Conservation (phyloP, 2,329 filamentous ascomycete genomes). For the Claviceps arundinis region DNA sequence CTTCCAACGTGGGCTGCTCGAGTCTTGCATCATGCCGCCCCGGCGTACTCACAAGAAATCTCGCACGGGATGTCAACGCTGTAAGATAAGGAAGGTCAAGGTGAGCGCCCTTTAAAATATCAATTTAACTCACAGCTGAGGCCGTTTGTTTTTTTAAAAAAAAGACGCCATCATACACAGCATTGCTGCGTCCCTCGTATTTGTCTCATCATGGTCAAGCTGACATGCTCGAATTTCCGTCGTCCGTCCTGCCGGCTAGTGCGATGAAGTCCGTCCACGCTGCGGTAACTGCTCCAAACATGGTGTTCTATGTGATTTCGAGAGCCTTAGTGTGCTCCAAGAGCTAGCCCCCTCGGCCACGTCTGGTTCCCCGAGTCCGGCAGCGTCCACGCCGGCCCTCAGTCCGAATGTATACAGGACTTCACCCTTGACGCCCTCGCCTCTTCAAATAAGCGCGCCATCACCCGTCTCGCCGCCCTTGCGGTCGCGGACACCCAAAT, state of each 20-base stretch:
- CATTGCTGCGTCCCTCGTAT: neutral
- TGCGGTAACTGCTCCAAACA: slow-evolving; percentile 57
- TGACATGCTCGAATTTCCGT: neutral
- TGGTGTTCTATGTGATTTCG: slow-evolving; percentile 53
- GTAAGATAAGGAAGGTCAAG: slow-evolving; percentile 59
- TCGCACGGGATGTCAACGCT: slow-evolving; percentile 50
- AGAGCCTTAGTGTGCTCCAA: slow-evolving; percentile 34
- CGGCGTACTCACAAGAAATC: slow-evolving; percentile 59
- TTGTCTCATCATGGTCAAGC: neutral
- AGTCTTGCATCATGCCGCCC: slow-evolving; percentile 39
- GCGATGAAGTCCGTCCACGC: slow-evolving; percentile 51
- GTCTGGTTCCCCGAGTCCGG: neutral
- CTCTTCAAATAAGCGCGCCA: slow-evolving; percentile 21
- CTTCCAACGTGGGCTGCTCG: slow-evolving; percentile 13
- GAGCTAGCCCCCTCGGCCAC: slow-evolving; percentile 27
- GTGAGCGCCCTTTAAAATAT: slow-evolving; percentile 21
- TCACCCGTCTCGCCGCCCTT: slow-evolving; percentile 9
- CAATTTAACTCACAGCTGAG: neutral
- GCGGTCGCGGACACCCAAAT: slow-evolving; percentile 11
- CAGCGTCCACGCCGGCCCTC: slow-evolving; percentile 8
- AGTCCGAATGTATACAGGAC: slow-evolving; percentile 1
- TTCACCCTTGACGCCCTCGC: slow-evolving; percentile 14
- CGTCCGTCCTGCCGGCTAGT: slow-evolving; percentile 24
- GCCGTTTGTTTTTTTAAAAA: too few species aligned
- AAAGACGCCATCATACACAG: neutral